Evolutionary conservation across 129 eudicot genomes (phyloP).

Genomic region (Centella asiatica): DNA sequence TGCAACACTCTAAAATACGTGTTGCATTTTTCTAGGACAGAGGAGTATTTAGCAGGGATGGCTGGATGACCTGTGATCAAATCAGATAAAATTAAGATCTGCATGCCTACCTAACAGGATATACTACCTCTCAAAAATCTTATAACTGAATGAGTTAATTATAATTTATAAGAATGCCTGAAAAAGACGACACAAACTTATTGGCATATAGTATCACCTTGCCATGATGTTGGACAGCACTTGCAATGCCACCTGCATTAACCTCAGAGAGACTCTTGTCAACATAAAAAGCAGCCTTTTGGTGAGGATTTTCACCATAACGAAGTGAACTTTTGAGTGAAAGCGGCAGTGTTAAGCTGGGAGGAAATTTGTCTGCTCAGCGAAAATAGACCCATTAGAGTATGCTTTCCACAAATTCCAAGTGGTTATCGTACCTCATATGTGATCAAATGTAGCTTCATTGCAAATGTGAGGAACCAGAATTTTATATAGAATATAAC

Average conservation of each 20-base stretch:
- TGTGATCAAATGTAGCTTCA: background rate
- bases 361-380: constrained; percentile 64
- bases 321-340: constrained; percentile 80
- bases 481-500: too few relatives aligned
- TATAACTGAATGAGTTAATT: too few relatives aligned
- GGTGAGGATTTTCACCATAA: constrained; percentile 98
- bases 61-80: too few relatives aligned
- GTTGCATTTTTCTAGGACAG: too few relatives aligned
- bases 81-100: too few relatives aligned
- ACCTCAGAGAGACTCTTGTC: constrained; percentile 86
- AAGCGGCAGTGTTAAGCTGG: constrained; percentile 66
- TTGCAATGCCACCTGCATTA: constrained; percentile 94
- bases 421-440: background rate
- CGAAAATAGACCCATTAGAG: constrained; percentile 14
- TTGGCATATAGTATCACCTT: constrained; percentile 35
- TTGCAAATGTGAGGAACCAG: too few relatives aligned
- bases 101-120: too few relatives aligned
- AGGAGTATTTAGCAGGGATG: too few relatives aligned
- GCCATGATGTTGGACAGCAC: constrained; percentile 93
- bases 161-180: too few relatives aligned
- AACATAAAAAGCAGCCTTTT: constrained; percentile 86
- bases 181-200: too few relatives aligned
- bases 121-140: too few relatives aligned
- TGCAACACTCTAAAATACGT: too few relatives aligned
- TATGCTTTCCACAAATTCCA: background rate